These are phyloP conservation scores for Astrephomene gubernaculifera DNA, from an alignment of 139 green algal species.

Conservation along the genomic window DNA sequence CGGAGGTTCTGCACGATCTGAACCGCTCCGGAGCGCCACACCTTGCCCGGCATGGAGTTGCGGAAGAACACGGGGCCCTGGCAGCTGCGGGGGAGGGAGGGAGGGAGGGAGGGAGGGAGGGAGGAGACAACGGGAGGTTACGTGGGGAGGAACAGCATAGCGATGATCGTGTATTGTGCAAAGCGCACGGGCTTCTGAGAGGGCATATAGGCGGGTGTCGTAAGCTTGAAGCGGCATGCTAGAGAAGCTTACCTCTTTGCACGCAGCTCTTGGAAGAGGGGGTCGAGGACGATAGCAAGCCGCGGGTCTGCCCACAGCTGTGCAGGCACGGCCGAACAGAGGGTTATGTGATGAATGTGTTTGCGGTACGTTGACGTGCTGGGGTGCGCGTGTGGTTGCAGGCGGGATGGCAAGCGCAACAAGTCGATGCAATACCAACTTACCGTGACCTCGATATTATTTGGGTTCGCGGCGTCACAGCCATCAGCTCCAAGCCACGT, in stretches of 20 bases:
- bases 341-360: neutral
- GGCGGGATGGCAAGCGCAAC: neutral
- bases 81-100: conserved; percentile 53
- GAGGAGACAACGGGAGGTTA: no score
- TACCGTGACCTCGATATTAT: conserved; percentile 26
- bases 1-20: conserved; percentile 66
- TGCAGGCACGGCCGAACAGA: neutral
- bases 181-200: no score
- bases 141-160: no score
- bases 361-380: neutral
- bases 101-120: no score
- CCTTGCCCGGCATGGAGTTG: conserved; percentile 62
- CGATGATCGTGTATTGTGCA: no score
- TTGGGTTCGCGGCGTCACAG: neutral
- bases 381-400: neutral
- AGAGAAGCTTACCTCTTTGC: conserved; percentile 45
- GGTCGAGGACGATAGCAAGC: conserved; percentile 46
- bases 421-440: neutral
- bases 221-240: no score
- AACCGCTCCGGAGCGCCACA: conserved; percentile 52
- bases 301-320: conserved; percentile 50
- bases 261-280: conserved; percentile 42
- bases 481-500: conserved; percentile 33
- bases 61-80: conserved; percentile 46
- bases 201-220: no score